phyloP scores from a whole-genome alignment of 257 asterid genomes.

The Thymus mandschuricus region DNA sequence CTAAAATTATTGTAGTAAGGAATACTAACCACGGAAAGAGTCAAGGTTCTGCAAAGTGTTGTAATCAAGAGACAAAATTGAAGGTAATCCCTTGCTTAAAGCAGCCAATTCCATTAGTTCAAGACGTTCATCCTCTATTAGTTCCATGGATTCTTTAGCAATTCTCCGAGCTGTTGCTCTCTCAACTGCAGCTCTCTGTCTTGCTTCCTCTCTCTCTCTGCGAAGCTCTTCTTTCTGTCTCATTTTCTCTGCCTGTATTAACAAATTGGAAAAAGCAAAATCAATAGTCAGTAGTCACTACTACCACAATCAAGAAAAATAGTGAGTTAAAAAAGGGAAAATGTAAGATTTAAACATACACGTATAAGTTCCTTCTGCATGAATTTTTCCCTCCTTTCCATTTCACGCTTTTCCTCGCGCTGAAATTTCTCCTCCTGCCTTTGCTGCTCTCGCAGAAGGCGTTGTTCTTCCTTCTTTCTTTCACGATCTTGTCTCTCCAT shows the following conservation, averaged over 20 bases:
- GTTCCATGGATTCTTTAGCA: slow-evolving; percentile 94
- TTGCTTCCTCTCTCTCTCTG: slow-evolving; percentile 77
- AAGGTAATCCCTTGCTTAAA: slow-evolving; percentile 80
- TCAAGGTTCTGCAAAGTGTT: slow-evolving; percentile 91
- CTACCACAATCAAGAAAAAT: slow-evolving; percentile 26
- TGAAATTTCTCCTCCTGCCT: slow-evolving; percentile 86
- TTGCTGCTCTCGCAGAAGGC: slow-evolving; percentile 82
- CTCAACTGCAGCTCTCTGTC: slow-evolving; percentile 89
- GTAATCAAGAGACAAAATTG: slow-evolving; percentile 84
- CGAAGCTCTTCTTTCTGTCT: slow-evolving; percentile 91
- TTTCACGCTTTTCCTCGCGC: slow-evolving; percentile 98
- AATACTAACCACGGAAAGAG: slow-evolving; percentile 71
- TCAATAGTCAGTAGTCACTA: neutral
- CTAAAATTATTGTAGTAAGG: slow-evolving; percentile 13
- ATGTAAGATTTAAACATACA: slow-evolving; percentile 43
- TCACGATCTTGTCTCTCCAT: slow-evolving; percentile 95
- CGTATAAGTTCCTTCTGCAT: slow-evolving; percentile 86
- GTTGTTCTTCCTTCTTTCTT: slow-evolving; percentile 82
- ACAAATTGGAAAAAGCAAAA: slow-evolving; percentile 20
- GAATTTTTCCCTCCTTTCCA: slow-evolving; percentile 92
- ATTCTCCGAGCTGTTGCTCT: slow-evolving; percentile 91
- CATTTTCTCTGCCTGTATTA: slow-evolving; percentile 82
- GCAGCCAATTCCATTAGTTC: slow-evolving; percentile 99
- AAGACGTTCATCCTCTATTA: slow-evolving; percentile 96
- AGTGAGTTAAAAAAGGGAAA: neutral